Conservation (phyloP, 1,139 yeast species). For the Geotrichum reessii region DNA sequence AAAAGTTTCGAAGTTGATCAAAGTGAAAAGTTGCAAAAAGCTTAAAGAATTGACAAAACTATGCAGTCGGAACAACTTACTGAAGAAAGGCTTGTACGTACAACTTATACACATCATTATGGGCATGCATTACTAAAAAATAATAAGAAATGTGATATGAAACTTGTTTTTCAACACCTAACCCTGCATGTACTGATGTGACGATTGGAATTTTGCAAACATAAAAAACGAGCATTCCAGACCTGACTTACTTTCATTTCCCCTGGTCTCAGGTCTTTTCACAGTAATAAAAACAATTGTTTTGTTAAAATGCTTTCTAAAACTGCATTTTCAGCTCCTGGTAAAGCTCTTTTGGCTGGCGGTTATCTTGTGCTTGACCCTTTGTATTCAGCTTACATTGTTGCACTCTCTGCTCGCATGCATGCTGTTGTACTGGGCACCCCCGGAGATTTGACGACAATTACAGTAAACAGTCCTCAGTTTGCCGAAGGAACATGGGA, state of each 20-base stretch:
- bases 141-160: background rate
- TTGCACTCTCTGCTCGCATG: constrained; percentile 87
- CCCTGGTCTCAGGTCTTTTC: background rate
- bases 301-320: background rate
- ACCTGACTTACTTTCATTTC: background rate
- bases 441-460: constrained; percentile 24
- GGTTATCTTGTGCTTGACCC: constrained; percentile 89
- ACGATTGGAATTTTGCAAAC: background rate
- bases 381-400: constrained; percentile 65
- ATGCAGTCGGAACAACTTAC: background rate
- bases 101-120: no score
- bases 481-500: constrained; percentile 67
- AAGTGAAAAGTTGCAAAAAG: background rate
- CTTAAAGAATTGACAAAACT: background rate
- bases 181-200: background rate
- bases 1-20: background rate
- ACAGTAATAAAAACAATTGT: background rate
- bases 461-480: constrained; percentile 70
- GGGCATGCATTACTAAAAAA: no score
- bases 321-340: constrained; percentile 78
- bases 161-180: background rate
- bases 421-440: constrained; percentile 53
- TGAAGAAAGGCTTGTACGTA: no score
- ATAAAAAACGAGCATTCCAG: background rate
- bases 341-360: constrained; percentile 89